Percentiles rank a stretch among this genome's conserved stretches.
These are phyloP conservation scores for Amphirosellinia nigrospora DNA, from an alignment of 495 filamentous ascomycete species.

Conservation along the genomic window DNA sequence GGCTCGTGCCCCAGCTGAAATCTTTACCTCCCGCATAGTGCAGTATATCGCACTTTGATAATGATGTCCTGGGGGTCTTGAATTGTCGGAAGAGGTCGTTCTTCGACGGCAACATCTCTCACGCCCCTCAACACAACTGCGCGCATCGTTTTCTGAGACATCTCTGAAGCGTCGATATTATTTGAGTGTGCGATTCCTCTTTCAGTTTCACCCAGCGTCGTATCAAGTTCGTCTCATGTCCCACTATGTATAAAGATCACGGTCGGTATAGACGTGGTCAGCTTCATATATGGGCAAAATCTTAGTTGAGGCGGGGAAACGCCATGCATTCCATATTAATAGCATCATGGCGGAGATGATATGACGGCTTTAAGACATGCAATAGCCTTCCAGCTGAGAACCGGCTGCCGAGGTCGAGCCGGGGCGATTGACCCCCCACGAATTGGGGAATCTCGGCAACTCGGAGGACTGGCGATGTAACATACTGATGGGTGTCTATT, in stretches of 20 bases:
- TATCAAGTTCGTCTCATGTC: no score
- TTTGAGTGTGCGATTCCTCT: neutral
- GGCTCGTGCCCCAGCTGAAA: neutral
- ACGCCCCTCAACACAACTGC: constrained; percentile 70
- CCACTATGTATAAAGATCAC: no score
- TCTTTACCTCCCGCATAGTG: constrained; percentile 82
- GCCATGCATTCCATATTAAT: neutral
- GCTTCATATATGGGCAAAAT: neutral
- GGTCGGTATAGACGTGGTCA: neutral
- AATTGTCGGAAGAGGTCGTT: constrained; percentile 67
- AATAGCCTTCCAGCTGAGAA: neutral
- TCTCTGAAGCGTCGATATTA: neutral
- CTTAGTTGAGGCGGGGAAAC: neutral
- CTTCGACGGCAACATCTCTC: constrained; percentile 61
- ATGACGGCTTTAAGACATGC: neutral
- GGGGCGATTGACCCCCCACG: neutral
- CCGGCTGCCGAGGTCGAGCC: constrained; percentile 8
- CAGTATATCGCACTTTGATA: constrained; percentile 81
- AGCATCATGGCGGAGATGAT: neutral
- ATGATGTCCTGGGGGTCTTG: constrained; percentile 75
- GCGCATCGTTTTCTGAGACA: constrained; percentile 57
- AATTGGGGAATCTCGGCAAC: neutral
- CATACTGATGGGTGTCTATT: no score
- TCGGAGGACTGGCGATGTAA: neutral
- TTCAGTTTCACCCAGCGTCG: neutral